Conservation (phyloP, 768 basidiomycete species). For the Collybiopsis luxurians region DNA sequence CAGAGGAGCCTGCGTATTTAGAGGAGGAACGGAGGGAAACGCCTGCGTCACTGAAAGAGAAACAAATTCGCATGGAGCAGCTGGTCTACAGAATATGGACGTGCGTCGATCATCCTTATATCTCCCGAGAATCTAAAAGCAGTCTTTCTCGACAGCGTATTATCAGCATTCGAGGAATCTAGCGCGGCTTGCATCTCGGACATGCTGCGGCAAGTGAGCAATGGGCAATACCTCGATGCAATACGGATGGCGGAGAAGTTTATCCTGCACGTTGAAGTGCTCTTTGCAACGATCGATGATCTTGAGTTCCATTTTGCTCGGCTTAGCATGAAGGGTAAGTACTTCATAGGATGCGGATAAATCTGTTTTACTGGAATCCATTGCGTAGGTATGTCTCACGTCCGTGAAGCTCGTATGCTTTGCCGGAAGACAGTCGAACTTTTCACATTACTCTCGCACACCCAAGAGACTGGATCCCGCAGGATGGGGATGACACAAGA, state of each 20-base stretch:
- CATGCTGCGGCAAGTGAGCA: constrained; percentile 97
- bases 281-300: constrained; percentile 97
- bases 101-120: constrained; percentile 45
- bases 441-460: constrained; percentile 93
- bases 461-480: constrained; percentile 87
- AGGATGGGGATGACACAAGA: constrained; percentile 98
- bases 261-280: constrained; percentile 95
- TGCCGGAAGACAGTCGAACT: constrained; percentile 99
- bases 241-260: constrained; percentile 99
- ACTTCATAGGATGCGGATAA: not conserved
- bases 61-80: constrained; percentile 93
- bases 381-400: constrained; percentile 87
- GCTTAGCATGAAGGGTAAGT: constrained; percentile 81
- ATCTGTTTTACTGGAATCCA: constrained; percentile 9
- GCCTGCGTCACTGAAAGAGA: constrained; percentile 76
- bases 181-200: constrained; percentile 98
- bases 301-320: constrained; percentile 84
- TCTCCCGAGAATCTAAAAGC: not conserved
- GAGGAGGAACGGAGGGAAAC: constrained; percentile 84
- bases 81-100: constrained; percentile 99
- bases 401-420: constrained; percentile 96
- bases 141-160: constrained; percentile 50
- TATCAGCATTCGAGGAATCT: constrained; percentile 99
- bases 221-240: constrained; percentile 92
- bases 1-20: constrained; percentile 49